Evolutionary conservation across 495 filamentous ascomycete species (phyloP), one percentile per base, ranked within the genome.

Genomic region (Penicillium macrosclerotiorum): DNA sequence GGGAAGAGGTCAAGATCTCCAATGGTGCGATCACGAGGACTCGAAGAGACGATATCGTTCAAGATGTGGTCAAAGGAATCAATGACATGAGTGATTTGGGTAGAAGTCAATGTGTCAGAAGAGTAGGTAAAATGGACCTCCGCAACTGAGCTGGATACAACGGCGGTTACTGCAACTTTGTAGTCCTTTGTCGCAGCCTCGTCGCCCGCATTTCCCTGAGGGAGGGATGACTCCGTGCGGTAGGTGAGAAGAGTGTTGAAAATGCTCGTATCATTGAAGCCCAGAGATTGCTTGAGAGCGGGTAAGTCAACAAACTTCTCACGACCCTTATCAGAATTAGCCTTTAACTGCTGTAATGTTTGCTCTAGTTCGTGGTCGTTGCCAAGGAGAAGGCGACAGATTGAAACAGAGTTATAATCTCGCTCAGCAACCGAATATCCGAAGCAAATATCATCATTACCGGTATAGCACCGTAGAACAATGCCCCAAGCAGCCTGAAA

Each of bases 131-230:
- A 73, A 9, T 55, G 54, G 14, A 76, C 59, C 13, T 61, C 62
- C 1, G 56, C 61, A 8, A 52, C 51, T 5, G 62, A 46, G 5
- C 57, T 50, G 8, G 64, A 67, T 17, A 82, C 72, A 35, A 80
- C 75, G 24, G 79, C 80, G 27, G 80, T 78, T 19, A 80, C 74
- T 22, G 76, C 69, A n/a, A 82, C 64, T 20, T 77, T 73, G 52
- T 79, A 85, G 11, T 72, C 12, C 62, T 66, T 76, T 11, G 45
- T 45, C n/a, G 44, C 35, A 13, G 33, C 30, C 4, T 38, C 19
- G n/a, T 52, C 42, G 8, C 34, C 23, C 24, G 22, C 3, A 16
- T 47, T 20, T 8, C 46, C 49, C 3, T 54, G 47, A 3, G 47
- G 44, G 0, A 55, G 49, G 5, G 39, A 45, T 1, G 46, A 42